A percentile compares a stretch with the other conserved stretches of the same genome.
Evolutionary conservation across 306 rosid species (phyloP).

Genomic region (Inga oerstediana): DNA sequence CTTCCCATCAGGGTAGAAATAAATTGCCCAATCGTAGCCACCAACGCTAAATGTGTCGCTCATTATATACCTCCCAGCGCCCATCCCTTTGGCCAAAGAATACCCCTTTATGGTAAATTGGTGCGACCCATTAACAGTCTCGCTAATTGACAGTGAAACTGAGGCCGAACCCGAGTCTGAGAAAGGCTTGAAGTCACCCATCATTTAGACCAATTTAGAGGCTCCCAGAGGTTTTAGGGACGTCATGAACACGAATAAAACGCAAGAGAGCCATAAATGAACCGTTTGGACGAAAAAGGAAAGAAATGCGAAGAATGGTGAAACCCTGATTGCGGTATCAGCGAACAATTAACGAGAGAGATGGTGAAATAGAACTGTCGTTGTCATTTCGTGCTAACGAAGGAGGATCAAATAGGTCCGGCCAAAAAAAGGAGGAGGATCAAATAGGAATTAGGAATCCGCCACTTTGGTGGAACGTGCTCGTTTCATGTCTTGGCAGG

Average conservation of each 20-base stretch:
- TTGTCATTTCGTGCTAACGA: neutral
- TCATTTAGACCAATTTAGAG: conserved; percentile 38
- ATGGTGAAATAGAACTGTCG: neutral
- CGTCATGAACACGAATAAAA: conserved; percentile 29
- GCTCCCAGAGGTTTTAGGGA: conserved; percentile 5
- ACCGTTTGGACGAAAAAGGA: neutral
- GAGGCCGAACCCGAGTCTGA: conserved; percentile 38
- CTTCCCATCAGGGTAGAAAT: conserved; percentile 92
- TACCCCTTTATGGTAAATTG: conserved; percentile 78
- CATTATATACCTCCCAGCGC: conserved; percentile 73
- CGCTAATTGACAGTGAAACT: conserved; percentile 56
- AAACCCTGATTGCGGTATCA: conserved; percentile 39
- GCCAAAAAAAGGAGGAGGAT: neutral
- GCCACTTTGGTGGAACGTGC: too few relatives aligned
- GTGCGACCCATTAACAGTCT: conserved; percentile 84
- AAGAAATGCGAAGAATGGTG: neutral
- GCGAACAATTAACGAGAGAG: neutral
- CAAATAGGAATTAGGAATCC: neutral
- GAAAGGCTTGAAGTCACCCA: conserved; percentile 49
- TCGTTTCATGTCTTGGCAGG: too few relatives aligned
- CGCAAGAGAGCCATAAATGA: conserved; percentile 24
- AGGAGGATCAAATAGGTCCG: neutral
- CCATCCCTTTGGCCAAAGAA: conserved; percentile 94
- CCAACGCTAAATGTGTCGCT: conserved; percentile 86
- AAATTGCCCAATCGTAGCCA: conserved; percentile 92